Percentiles rank a stretch among this genome's conserved stretches.
Evolutionary conservation across 2,329 filamentous ascomycete genomes (phyloP).

Genomic region (Xylariaceae sp.): DNA sequence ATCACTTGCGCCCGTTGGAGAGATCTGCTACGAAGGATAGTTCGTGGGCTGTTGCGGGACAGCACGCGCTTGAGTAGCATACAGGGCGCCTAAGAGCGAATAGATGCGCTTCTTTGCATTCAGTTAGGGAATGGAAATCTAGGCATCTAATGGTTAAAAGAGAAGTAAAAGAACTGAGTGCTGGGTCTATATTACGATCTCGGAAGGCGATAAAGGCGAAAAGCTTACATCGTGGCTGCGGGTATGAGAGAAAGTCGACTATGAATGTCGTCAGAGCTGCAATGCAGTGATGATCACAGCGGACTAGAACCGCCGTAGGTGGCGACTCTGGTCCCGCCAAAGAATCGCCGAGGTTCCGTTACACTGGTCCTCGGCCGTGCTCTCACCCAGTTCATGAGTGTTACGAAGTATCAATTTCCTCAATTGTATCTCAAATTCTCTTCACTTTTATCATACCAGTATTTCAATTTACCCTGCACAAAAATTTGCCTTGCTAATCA

Average conservation of each 20-base stretch:
- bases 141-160: background rate
- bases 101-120: background rate
- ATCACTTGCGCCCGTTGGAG: conserved; percentile 37
- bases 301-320: too few species aligned
- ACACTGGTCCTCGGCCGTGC: too few species aligned
- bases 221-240: too few species aligned
- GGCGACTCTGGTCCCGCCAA: too few species aligned
- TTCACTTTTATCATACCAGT: too few species aligned
- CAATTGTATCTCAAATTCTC: too few species aligned
- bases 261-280: conserved; percentile 24
- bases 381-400: too few species aligned
- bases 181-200: background rate
- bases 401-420: too few species aligned
- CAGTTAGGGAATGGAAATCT: background rate
- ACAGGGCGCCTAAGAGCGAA: conserved; percentile 14
- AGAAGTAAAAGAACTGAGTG: background rate
- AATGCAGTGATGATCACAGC: background rate
- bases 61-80: conserved; percentile 45
- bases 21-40: conserved; percentile 8
- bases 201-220: too few species aligned
- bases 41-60: conserved; percentile 37
- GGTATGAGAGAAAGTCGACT: background rate
- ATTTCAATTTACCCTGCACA: too few species aligned
- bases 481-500: too few species aligned
- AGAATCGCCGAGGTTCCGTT: too few species aligned